phyloP scores from a whole-genome alignment of 2,329 filamentous ascomycete species.

The Endocalyx cinctus region DNA sequence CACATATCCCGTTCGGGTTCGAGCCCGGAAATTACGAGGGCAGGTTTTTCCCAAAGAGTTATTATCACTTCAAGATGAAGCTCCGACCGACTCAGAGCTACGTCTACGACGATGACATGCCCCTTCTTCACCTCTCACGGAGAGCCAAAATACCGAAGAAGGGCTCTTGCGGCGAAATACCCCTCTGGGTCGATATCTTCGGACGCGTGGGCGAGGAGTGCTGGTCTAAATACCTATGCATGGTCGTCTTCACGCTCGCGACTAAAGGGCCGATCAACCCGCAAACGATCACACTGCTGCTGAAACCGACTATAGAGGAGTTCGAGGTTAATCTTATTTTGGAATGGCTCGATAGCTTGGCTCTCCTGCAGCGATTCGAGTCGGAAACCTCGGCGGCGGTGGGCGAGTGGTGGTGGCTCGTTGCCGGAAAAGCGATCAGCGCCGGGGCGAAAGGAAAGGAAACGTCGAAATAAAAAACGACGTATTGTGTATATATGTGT shows the following conservation, averaged over 20 bases:
- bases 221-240: slow-evolving; percentile 61
- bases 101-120: slow-evolving; percentile 47
- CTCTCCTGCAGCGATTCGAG: slow-evolving; percentile 42
- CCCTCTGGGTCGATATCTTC: slow-evolving; percentile 70
- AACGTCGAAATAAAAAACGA: too few relatives aligned
- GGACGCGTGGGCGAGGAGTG: slow-evolving; percentile 51
- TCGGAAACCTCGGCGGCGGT: slow-evolving; percentile 39
- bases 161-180: slow-evolving; percentile 47
- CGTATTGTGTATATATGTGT: too few relatives aligned
- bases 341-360: slow-evolving; percentile 53
- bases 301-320: slow-evolving; percentile 55
- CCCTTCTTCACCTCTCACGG: slow-evolving; percentile 32
- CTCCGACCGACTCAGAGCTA: slow-evolving; percentile 56
- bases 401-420: slow-evolving; percentile 66
- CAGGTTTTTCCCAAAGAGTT: slow-evolving; percentile 60
- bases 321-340: slow-evolving; percentile 59
- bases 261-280: slow-evolving; percentile 55
- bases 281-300: slow-evolving; percentile 47
- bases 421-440: slow-evolving; percentile 36
- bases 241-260: slow-evolving; percentile 58
- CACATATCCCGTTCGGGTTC: slow-evolving; percentile 64
- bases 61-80: slow-evolving; percentile 60
- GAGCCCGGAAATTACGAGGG: slow-evolving; percentile 68
- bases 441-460: too few relatives aligned
- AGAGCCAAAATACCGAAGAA: slow-evolving; percentile 36